Evolutionary conservation across 1,284 basidiomycete genomes (phyloP).

Genomic region (Papiliotrema laurentii): DNA sequence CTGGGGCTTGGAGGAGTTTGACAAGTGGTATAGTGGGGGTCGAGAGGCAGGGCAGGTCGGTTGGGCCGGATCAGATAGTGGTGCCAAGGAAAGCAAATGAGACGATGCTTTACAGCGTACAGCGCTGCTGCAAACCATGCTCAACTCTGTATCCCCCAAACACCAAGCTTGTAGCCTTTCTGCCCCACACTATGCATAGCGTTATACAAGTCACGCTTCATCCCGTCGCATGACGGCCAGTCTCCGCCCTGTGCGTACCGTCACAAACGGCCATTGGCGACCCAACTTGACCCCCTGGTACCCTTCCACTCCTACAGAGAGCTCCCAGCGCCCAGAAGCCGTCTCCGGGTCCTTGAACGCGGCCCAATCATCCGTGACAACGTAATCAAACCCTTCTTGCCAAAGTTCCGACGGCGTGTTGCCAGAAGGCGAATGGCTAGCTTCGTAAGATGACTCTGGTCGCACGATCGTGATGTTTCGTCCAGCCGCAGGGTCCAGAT

Average conservation of each 20-base stretch:
- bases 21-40: constrained; percentile 18
- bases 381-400: constrained; percentile 30
- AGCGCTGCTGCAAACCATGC: not conserved
- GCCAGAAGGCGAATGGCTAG: constrained; percentile 61
- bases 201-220: too few relatives aligned
- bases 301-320: constrained; percentile 20
- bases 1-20: constrained; percentile 11
- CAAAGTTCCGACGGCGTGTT: constrained; percentile 33
- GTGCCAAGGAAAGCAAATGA: not conserved
- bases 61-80: not conserved
- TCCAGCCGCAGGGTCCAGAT: constrained; percentile 45
- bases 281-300: not conserved
- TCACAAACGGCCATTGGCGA: not conserved
- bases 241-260: not conserved
- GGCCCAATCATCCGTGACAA: constrained; percentile 30
- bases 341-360: constrained; percentile 6
- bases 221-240: not conserved
- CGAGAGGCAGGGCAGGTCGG: not conserved
- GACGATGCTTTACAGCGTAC: not conserved
- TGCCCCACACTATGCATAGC: too few relatives aligned
- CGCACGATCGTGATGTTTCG: constrained; percentile 7
- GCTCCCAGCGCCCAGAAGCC: constrained; percentile 15
- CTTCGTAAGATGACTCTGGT: constrained; percentile 66
- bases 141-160: not conserved
- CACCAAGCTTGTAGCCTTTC: too few relatives aligned